Evolutionary conservation across 2,329 filamentous ascomycete species (phyloP).

Genomic region (Reticulascus tulasneorum): DNA sequence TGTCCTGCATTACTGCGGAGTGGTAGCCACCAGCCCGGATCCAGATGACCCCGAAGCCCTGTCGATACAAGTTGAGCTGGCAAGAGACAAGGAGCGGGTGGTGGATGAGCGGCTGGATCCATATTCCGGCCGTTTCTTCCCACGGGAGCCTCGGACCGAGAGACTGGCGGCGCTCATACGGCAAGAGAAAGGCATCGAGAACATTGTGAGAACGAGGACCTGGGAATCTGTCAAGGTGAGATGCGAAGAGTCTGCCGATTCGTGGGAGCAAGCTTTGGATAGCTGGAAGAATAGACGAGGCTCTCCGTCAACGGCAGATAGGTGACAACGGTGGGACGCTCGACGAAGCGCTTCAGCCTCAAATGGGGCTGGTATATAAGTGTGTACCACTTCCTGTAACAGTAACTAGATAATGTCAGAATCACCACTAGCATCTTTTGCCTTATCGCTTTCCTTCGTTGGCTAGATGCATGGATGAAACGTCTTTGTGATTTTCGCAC

Average conservation of each 20-base stretch:
- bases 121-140: slow-evolving; percentile 81
- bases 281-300: slow-evolving; percentile 56
- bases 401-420: slow-evolving; percentile 7
- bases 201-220: slow-evolving; percentile 74
- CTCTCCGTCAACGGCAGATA: slow-evolving; percentile 2
- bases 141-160: slow-evolving; percentile 75
- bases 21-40: slow-evolving; percentile 82
- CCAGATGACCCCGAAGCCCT: slow-evolving; percentile 78
- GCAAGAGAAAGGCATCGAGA: slow-evolving; percentile 73
- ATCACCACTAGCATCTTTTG: too few species aligned
- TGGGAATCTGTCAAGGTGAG: slow-evolving; percentile 76
- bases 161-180: slow-evolving; percentile 68
- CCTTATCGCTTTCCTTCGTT: too few species aligned
- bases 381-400: slow-evolving; percentile 9
- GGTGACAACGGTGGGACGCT: slow-evolving; percentile 3
- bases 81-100: slow-evolving; percentile 65
- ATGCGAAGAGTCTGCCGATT: slow-evolving; percentile 57
- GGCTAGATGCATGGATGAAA: too few species aligned
- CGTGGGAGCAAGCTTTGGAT: slow-evolving; percentile 63
- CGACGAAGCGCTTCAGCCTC: background rate
- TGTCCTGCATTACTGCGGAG: slow-evolving; percentile 83
- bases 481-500: too few species aligned
- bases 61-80: slow-evolving; percentile 65
- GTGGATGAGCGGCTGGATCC: slow-evolving; percentile 90
- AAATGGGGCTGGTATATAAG: background rate